Evolutionary conservation across 495 filamentous ascomycete genomes (phyloP).

Genomic region (Penicillium dipodomyicola): DNA sequence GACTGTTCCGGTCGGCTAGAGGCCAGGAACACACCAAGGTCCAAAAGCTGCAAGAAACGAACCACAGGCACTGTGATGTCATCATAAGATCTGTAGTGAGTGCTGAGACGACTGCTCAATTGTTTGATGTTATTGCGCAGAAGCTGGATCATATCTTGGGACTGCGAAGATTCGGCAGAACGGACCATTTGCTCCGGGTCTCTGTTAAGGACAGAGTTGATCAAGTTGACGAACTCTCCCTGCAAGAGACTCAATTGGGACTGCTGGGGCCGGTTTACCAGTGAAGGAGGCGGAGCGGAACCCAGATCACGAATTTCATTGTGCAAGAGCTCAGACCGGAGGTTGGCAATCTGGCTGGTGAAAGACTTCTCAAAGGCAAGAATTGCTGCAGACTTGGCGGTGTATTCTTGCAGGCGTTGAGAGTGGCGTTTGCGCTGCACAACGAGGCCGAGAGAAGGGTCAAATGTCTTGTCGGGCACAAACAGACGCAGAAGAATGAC

Average conservation of each 20-base stretch:
- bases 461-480: conserved; percentile 79
- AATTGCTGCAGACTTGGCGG: conserved; percentile 58
- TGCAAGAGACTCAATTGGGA: conserved; percentile 73
- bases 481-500: conserved; percentile 65
- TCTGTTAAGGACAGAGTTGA: conserved; percentile 61
- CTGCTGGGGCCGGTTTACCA: conserved; percentile 67
- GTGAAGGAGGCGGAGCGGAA: conserved; percentile 54
- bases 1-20: conserved; percentile 27
- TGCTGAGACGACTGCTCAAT: conserved; percentile 61
- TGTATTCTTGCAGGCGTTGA: conserved; percentile 52
- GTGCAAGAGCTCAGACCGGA: conserved; percentile 59
- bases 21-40: conserved; percentile 67
- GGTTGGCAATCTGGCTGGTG: conserved; percentile 62
- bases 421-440: conserved; percentile 66
- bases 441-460: conserved; percentile 76
- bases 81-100: conserved; percentile 71
- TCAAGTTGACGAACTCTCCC: conserved; percentile 73
- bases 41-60: conserved; percentile 78
- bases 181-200: conserved; percentile 47
- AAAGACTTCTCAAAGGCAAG: conserved; percentile 62
- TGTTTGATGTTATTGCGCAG: conserved; percentile 70
- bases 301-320: conserved; percentile 62
- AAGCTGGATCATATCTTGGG: conserved; percentile 45
- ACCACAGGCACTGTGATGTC: conserved; percentile 78
- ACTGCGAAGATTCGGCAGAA: conserved; percentile 16